Evolutionary conservation across 1,284 basidiomycete genomes (phyloP).

Genomic region (Quambalaria eucalypti): DNA sequence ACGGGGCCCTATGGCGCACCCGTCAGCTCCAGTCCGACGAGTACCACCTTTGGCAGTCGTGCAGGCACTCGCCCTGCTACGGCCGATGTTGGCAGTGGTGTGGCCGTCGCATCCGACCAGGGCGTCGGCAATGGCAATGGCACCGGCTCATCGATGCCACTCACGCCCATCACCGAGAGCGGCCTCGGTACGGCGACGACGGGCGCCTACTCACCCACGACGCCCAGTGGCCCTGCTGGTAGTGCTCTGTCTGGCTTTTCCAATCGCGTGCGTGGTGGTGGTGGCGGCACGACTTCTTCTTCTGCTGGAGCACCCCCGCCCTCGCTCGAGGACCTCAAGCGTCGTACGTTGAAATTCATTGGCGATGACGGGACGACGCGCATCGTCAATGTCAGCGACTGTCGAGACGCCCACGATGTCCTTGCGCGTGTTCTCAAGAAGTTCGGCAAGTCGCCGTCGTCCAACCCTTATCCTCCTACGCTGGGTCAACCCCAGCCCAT

Average conservation of each 20-base stretch:
- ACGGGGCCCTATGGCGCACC: background rate
- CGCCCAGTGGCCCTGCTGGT: background rate
- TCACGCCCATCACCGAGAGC: constrained; percentile 29
- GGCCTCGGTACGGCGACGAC: too few relatives aligned
- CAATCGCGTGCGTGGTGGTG: background rate
- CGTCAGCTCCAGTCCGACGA: background rate
- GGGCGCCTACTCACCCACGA: constrained; percentile 16
- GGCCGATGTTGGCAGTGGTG: background rate
- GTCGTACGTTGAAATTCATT: constrained; percentile 43
- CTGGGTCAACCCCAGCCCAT: constrained; percentile 9
- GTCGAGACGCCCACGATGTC: constrained; percentile 37
- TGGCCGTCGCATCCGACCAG: background rate
- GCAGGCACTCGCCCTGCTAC: background rate
- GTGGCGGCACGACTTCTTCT: background rate
- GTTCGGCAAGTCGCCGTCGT: constrained; percentile 30
- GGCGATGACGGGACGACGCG: constrained; percentile 38
- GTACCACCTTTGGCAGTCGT: background rate
- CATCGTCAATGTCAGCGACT: constrained; percentile 40
- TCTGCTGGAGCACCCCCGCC: constrained; percentile 13
- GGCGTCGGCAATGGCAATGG: constrained; percentile 3
- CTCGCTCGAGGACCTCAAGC: constrained; percentile 33
- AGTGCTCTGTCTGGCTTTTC: background rate
- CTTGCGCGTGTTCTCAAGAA: constrained; percentile 42
- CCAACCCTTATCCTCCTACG: constrained; percentile 34
- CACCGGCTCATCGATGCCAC: constrained; percentile 13